Base-by-base conservation (phyloP, 768 basidiomycete species). In the Gyrodon lividus region DNA sequence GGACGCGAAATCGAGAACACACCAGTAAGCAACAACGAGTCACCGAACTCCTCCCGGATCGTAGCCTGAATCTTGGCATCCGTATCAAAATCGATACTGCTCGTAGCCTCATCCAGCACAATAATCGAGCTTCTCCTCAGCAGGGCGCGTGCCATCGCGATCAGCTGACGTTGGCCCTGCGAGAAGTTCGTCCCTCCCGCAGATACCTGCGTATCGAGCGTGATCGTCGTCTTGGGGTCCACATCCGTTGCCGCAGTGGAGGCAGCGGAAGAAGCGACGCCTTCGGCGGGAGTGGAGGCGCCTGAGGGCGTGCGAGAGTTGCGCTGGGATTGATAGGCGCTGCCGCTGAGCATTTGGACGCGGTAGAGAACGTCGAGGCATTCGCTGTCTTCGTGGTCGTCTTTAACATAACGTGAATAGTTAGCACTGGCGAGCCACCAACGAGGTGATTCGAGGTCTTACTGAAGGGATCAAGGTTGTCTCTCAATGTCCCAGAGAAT, bases 131-230 rank as follows among this genome's bases (percentile, higher is more conserved):
- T 89, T 6, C 81, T 77, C 16, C 88, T 74, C 26, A 92, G 73
- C 19, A 92, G 72, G 0, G 91, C 89, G 5, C 91, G 79, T 0
- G 90, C 91, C 86, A 92, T 87, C 1, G 89, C 86, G 47, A 93
- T 87, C 14, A 92, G 72, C 60, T 98, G 94, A 9, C 92, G 69
- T 64, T 98, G 93, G 9, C 95, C 94, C 52, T 93, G 90, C 1
- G 90, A 94, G 68, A 97, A 95, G 72, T 97, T 96, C 26, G 83
- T 77, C 0, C 93, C 93, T 0, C 92, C 92, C 1, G 89, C 77
- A 0, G 90, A 90, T 8, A 96, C 87, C 53, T 87, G 83, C 0
- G 87, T 89, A 17, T 89, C 83, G 4, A 96, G 75, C 0, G 81
- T 76, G 24, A 95, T 72, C 0, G 73, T 72, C 1, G 74, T 76